These are phyloP conservation scores for Cardamine chenopodiifolia DNA, from an alignment of 345 rosid genomes.

Conservation along the genomic window DNA sequence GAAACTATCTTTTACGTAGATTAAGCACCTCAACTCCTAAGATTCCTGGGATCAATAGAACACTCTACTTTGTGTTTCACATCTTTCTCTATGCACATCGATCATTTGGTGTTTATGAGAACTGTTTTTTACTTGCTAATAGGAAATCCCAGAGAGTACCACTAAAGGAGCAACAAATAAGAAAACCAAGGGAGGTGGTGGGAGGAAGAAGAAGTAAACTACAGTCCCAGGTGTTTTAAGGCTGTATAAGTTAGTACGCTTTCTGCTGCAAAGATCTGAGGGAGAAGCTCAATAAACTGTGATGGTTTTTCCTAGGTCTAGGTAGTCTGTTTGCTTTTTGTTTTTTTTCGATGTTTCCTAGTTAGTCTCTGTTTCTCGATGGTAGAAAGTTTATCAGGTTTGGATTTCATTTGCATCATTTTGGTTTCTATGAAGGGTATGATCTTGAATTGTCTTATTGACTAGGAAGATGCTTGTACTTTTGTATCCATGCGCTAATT, in stretches of 20 bases:
- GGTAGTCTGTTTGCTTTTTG: conserved; percentile 22
- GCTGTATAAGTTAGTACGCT: conserved; percentile 25
- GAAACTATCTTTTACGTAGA: conserved; percentile 10
- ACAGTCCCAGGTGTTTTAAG: conserved; percentile 7
- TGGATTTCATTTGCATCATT: conserved; percentile 27
- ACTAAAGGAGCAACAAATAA: conserved; percentile 57
- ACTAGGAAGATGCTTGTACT: conserved; percentile 15
- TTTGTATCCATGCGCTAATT: background rate
- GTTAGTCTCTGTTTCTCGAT: conserved; percentile 15
- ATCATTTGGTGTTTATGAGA: conserved; percentile 17
- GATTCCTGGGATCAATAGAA: background rate
- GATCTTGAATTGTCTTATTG: conserved; percentile 20
- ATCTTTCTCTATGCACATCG: background rate
- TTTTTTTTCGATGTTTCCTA: conserved; percentile 3
- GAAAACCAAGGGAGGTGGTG: conserved; percentile 68
- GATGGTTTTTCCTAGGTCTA: conserved; percentile 16
- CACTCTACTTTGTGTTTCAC: conserved; percentile 14
- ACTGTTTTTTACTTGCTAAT: conserved; percentile 31
- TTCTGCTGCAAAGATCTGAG: conserved; percentile 18
- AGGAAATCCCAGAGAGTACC: conserved; percentile 56
- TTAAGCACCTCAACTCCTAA: background rate
- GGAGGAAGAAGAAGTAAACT: conserved; percentile 61
- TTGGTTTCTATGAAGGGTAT: conserved; percentile 11
- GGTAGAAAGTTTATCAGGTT: conserved; percentile 5
- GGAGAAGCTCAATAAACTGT: conserved; percentile 10